Percentiles rank a stretch among this genome's conserved stretches.
phyloP scores from a whole-genome alignment of 805 yeast species.

The Lachancea nothofagi region DNA sequence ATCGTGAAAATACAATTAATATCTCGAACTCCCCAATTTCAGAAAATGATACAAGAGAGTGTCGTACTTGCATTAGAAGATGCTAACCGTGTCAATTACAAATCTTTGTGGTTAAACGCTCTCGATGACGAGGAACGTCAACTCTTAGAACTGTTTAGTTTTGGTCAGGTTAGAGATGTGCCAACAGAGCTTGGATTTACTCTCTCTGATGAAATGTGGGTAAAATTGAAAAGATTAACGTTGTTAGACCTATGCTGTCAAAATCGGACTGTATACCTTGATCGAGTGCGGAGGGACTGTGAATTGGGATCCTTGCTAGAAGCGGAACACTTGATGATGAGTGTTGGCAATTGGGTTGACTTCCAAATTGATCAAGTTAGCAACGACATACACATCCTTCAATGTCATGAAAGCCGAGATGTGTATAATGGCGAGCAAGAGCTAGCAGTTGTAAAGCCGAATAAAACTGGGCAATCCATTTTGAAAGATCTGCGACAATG shows the following conservation, averaged over 20 bases:
- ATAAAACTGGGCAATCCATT: conserved; percentile 8
- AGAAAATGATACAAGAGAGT: background rate
- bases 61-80: conserved; percentile 15
- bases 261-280: conserved; percentile 17
- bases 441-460: conserved; percentile 9
- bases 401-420: conserved; percentile 25
- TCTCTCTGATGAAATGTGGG: conserved; percentile 15
- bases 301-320: conserved; percentile 10
- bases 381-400: conserved; percentile 11
- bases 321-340: conserved; percentile 22
- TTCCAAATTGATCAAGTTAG: conserved; percentile 23
- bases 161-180: conserved; percentile 24
- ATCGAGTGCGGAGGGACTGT: conserved; percentile 13
- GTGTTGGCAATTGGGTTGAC: conserved; percentile 12
- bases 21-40: too few species aligned
- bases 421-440: conserved; percentile 20
- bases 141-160: conserved; percentile 25
- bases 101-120: conserved; percentile 23
- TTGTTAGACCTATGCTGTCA: conserved; percentile 20
- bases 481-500: conserved; percentile 14
- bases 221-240: conserved; percentile 22
- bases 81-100: conserved; percentile 21
- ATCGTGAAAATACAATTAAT: background rate
- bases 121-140: conserved; percentile 5
- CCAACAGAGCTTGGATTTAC: background rate